These are phyloP conservation scores for Taphrina flavorubra DNA, from an alignment of 1,139 yeast species.

Conservation along the genomic window DNA sequence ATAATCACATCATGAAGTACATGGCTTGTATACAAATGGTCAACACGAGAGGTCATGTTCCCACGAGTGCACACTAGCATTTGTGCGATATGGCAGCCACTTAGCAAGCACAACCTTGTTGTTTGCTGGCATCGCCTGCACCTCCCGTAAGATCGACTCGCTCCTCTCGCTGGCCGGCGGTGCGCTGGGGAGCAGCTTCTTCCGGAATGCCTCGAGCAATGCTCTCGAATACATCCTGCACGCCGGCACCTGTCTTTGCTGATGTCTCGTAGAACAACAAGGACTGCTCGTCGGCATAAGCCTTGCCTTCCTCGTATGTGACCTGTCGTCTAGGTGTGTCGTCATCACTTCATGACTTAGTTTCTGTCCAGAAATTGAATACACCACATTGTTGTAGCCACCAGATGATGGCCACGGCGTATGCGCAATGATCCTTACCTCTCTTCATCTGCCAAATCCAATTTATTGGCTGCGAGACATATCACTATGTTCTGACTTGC, in stretches of 20 bases:
- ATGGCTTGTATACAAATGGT: too few species aligned
- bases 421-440: conserved; percentile 48
- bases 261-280: conserved; percentile 90
- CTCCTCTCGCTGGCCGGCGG: conserved; percentile 36
- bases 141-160: conserved; percentile 36
- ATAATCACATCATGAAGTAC: too few species aligned
- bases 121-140: conserved; percentile 24
- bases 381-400: too few species aligned
- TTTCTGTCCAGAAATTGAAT: not conserved
- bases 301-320: conserved; percentile 83
- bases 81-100: not conserved
- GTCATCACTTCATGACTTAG: conserved; percentile 4
- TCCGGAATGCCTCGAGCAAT: conserved; percentile 60
- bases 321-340: conserved; percentile 65
- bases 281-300: conserved; percentile 81
- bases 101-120: conserved; percentile 37
- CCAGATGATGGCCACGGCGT: too few species aligned
- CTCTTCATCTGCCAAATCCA: conserved; percentile 60
- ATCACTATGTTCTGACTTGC: conserved; percentile 89
- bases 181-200: conserved; percentile 21
- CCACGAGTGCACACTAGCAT: too few species aligned
- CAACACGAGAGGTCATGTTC: too few species aligned
- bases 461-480: conserved; percentile 92
- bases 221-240: conserved; percentile 87
- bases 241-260: conserved; percentile 91